These are phyloP conservation scores for Talaromyces stipitatus DNA, from an alignment of 495 filamentous ascomycete species.

Conservation along the genomic window DNA sequence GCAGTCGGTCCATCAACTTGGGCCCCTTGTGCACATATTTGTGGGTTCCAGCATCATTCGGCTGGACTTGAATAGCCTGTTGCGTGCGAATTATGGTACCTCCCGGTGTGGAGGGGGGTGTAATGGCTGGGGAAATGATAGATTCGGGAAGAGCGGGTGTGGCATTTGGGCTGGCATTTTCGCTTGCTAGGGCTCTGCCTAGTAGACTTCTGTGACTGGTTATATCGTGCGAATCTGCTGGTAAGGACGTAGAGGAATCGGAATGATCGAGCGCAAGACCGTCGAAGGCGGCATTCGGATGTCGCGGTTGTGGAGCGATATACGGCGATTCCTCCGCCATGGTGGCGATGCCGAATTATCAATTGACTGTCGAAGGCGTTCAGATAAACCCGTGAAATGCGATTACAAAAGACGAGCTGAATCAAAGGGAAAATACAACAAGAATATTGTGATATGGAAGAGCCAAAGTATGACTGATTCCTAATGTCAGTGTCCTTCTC, in stretches of 20 bases:
- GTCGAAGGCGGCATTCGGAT: constrained; percentile 2
- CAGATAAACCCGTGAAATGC: not conserved
- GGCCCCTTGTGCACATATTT: constrained; percentile 50
- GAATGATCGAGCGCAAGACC: not conserved
- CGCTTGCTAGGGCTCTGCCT: not conserved
- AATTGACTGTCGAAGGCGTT: not conserved
- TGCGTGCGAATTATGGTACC: constrained; percentile 48
- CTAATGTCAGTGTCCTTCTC: not conserved
- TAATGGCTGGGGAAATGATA: constrained; percentile 69
- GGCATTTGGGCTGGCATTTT: constrained; percentile 5
- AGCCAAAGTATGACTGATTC: not conserved
- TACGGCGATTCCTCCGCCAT: constrained; percentile 9
- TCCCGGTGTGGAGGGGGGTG: constrained; percentile 66
- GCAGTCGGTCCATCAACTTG: constrained; percentile 59
- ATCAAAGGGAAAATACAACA: constrained; percentile 1
- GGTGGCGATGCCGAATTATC: not conserved
- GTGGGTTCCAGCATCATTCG: constrained; percentile 4
- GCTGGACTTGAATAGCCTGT: constrained; percentile 24
- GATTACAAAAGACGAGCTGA: not conserved
- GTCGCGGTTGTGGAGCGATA: constrained; percentile 5
- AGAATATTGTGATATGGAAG: not conserved
- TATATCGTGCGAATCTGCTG: not conserved
- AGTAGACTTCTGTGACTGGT: not conserved
- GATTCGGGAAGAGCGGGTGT: constrained; percentile 40
- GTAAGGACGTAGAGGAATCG: not conserved